Evolutionary conservation across 768 basidiomycete genomes (phyloP), one percentile per base, ranked within the genome.

Genomic region (Lepiota subincarnata): DNA sequence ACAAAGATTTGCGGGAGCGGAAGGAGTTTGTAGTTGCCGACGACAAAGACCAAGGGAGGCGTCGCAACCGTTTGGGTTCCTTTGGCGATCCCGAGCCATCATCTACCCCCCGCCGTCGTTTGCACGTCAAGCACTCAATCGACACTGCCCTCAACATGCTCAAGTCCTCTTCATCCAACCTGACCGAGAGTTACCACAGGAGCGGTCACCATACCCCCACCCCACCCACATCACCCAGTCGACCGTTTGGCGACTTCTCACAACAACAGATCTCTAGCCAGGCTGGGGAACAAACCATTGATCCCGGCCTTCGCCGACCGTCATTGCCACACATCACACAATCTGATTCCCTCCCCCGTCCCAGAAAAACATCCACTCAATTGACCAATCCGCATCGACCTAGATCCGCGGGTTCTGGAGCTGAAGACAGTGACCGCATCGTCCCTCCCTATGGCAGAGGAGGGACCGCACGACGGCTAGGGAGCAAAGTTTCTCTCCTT

Each of bases 41-140:
- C 41, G 47, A 55, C 34, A 62, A 57, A 35, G 54, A 41, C 11
- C 13, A 38, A 28, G 51, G 31, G 22, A 53, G 26, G 37, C 46
- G 26, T 35, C 53, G 53, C 18, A 2, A 48, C 39, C 39, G 53
- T 4, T 34, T 54, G 18, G 53, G 53, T 14, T 54, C 53, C 1
- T 47, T 54, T 38, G 53, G 53, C 41, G 64, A 64, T 31, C 57
- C 66, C 19, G 70, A 70, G 55, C 55, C 61, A 10, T 58, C 68
- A 42, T 55, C 59, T 18, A 67, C 73, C 42, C 62, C 70, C 35
- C 73, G 77, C 38, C 76, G 71, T 60, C 79, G 82, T 31, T 57
- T 92, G 36, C 83, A 84, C 51, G 78, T 91, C 56, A 91, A 92
- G 66, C 82, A 83, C 37, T 91, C 89, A 0, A 81, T 90, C 55